Base-by-base conservation (phyloP, 352 stramenopile genomes). In the Globisporangium irregulare region DNA sequence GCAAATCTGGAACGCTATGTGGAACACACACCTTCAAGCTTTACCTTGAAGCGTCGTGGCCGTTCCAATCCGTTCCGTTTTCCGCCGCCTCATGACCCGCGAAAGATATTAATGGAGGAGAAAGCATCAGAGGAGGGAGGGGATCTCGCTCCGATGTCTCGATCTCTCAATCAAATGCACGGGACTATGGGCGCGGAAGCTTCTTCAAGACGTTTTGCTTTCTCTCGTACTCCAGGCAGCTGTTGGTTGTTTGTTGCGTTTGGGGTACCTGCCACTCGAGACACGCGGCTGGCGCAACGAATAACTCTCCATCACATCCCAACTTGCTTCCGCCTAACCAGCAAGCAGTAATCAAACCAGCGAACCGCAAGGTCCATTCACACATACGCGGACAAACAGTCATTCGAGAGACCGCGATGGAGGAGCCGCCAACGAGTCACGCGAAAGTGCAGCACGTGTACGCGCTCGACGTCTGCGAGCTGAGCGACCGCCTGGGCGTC, bases 401-500 rank as follows among this genome's bases (percentile, higher is more conserved):
- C 29, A 57, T 59, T 27, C 15, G 54, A 24, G 25, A 59, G 7
- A 38, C 27, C 27, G 34, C 15, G 15, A 9, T 27, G 25, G 29
- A 46, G 6, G 55, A 46, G 55, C 1, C 22, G 15, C 15, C 14
- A 22, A 3, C 27, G 14, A 4, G 24, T n/a, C 36, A 20, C 22
- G 59, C 59, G 2, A 59, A 56, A 41, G 50, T 71, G 51, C 66
- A 74, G 67, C 71, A 71, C 24, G 63, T 76, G 59, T 74, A 67
- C 38, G 34, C 71, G 63, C 64, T 76, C n/a, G 59, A 74, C 24
- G 64, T 76, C 8, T 54, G 34, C 18, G 68, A 48, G 58, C 62
- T 74, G 43, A 72, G 68, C 55, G 68, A 76, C 25, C 55, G 57
- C 8, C 59, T 76, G 25, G 71, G 63, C 22, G 36, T 76, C 48